phyloP scores from a whole-genome alignment of 2,329 filamentous ascomycete genomes.

The Aspergillus ustus region DNA sequence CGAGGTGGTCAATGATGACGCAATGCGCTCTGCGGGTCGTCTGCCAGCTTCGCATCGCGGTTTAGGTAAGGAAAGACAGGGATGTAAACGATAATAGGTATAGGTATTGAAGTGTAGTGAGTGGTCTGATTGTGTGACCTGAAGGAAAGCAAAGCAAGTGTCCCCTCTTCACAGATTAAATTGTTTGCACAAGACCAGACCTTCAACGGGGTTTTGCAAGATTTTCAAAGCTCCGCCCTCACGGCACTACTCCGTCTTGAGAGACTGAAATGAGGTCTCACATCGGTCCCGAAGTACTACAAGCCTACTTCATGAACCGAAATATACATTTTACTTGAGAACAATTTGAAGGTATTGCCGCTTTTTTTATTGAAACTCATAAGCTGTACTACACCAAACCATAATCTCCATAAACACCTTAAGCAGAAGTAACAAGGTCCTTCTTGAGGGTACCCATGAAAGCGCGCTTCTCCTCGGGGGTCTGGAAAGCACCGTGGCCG shows the following conservation, averaged over 20 bases:
- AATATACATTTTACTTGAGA: slow-evolving; percentile 13
- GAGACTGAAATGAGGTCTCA: background rate
- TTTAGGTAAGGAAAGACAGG: background rate
- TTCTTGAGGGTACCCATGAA: slow-evolving; percentile 99
- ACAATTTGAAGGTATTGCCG: slow-evolving; percentile 40
- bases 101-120: background rate
- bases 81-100: background rate
- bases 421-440: slow-evolving; percentile 70
- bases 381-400: slow-evolving; percentile 44
- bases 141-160: background rate
- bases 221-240: background rate
- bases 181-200: background rate
- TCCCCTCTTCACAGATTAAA: background rate
- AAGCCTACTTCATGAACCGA: background rate
- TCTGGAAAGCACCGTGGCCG: slow-evolving; percentile 99
- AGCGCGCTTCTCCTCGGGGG: slow-evolving; percentile 94
- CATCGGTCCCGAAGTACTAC: background rate
- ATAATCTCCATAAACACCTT: slow-evolving; percentile 47
- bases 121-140: background rate
- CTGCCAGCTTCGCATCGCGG: slow-evolving; percentile 21
- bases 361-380: slow-evolving; percentile 47
- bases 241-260: background rate
- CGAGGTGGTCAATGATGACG: slow-evolving; percentile 33
- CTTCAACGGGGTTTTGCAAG: background rate
- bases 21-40: slow-evolving; percentile 26